These are phyloP conservation scores for Raffaelea ambrosiae DNA, from an alignment of 2,329 filamentous ascomycete species.

Conservation along the genomic window DNA sequence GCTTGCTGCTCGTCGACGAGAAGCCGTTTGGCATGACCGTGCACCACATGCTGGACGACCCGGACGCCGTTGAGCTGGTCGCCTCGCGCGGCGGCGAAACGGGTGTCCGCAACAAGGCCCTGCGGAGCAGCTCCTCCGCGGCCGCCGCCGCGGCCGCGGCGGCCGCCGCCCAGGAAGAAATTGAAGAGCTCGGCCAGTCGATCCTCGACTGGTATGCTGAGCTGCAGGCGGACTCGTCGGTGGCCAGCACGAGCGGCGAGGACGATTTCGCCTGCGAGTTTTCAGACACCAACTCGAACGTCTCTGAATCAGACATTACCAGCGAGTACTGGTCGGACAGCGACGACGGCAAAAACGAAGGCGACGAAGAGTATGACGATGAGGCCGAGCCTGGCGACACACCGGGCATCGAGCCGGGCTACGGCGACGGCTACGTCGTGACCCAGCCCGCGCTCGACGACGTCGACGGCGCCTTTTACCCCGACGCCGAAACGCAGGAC, in stretches of 20 bases:
- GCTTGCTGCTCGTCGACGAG: constrained; percentile 75
- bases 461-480: constrained; percentile 74
- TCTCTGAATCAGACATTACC: constrained; percentile 42
- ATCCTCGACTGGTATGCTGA: constrained; percentile 33
- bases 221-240: constrained; percentile 26
- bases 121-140: constrained; percentile 16
- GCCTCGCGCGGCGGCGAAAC: constrained; percentile 9
- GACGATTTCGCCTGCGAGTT: constrained; percentile 54
- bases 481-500: constrained; percentile 59
- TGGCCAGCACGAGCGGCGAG: constrained; percentile 32
- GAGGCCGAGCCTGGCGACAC: constrained; percentile 60
- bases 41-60: constrained; percentile 86
- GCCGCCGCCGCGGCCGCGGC: constrained; percentile 5
- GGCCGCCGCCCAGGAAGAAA: constrained; percentile 11
- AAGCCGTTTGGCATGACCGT: constrained; percentile 91
- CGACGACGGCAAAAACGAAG: constrained; percentile 34
- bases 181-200: constrained; percentile 20
- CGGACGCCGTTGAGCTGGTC: constrained; percentile 28
- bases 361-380: constrained; percentile 25
- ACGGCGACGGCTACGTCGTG: constrained; percentile 69
- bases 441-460: constrained; percentile 91
- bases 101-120: constrained; percentile 12
- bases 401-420: constrained; percentile 64
- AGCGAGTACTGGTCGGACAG: constrained; percentile 40
- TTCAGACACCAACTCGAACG: constrained; percentile 49